These are phyloP conservation scores for Collybiopsis luxurians DNA, from an alignment of 768 basidiomycete species.

Conservation along the genomic window DNA sequence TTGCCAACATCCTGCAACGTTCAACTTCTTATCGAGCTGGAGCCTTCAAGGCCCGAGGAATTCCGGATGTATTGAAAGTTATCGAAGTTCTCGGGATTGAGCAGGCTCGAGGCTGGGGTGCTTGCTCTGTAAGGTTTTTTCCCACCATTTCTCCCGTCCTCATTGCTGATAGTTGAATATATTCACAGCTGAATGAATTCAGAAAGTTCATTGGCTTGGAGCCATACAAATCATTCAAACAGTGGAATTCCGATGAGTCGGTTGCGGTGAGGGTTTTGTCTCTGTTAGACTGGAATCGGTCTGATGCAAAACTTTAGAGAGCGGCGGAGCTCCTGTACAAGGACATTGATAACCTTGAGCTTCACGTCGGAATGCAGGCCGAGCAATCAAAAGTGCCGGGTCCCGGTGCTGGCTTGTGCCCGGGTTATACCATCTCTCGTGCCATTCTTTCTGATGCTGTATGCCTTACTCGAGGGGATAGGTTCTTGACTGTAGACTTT, in stretches of 20 bases:
- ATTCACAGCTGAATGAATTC: constrained; percentile 48
- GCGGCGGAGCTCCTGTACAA: constrained; percentile 31
- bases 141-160: neutral
- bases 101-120: constrained; percentile 54
- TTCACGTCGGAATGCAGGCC: constrained; percentile 37
- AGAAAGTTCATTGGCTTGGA: constrained; percentile 47
- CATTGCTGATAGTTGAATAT: neutral
- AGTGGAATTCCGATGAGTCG: constrained; percentile 51
- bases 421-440: constrained; percentile 56
- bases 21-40: constrained; percentile 46
- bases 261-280: constrained; percentile 32
- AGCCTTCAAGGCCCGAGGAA: constrained; percentile 46
- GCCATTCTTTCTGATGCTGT: constrained; percentile 55
- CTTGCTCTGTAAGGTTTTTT: constrained; percentile 32
- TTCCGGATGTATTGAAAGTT: constrained; percentile 42
- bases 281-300: neutral
- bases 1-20: constrained; percentile 44
- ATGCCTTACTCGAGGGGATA: constrained; percentile 49
- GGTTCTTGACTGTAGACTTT: constrained; percentile 51
- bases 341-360: constrained; percentile 36
- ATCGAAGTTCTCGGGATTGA: constrained; percentile 57
- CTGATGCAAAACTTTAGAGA: constrained; percentile 14
- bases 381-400: constrained; percentile 52
- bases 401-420: constrained; percentile 55
- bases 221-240: constrained; percentile 45